Evolutionary conservation across 345 rosid species (phyloP), one percentile per base, ranked within the genome.

Genomic region (Brassica juncea): DNA sequence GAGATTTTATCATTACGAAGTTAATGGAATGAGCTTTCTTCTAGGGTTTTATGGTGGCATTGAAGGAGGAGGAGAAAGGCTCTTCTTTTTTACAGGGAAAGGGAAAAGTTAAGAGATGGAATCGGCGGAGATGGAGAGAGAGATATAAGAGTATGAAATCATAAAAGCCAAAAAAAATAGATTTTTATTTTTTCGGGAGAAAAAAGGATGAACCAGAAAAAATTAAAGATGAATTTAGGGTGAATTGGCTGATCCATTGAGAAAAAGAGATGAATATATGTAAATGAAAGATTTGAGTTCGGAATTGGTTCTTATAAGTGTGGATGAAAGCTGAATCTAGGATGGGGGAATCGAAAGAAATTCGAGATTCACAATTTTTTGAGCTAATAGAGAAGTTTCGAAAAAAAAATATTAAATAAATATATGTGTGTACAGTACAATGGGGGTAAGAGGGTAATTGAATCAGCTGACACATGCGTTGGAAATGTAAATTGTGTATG

Each of bases 51-150:
- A 63, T 1, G 72, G 70, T 27, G 78, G 65, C 85, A 85, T 79
- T 78, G 80, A 65, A 32, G 74, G 25, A 65, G 73, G 66, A 78
- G 69, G 27, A 37, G 69, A 42, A 68, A n/a, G 12, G 52, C 1
- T 2, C 6, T 19, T 42, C 49, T 10, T 16, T 55, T 55, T 27
- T 66, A 67, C 59, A 28, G 66, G 62, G 64, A 79, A 68, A 74
- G 34, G 28, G 52, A 19, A 74, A 32, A 62, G 74, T 32, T 52
- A 35, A 52, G 79, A 54, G 61, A 74, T 10, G 37, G 71, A 80
- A 80, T 37, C 83, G 79, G 76, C 79, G 79, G 78, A 73, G 78
- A 79, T 73, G 34, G 70, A 74, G 82, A 78, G 63, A 47, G 80
- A 42, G 12, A 27, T 3, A 76, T 60, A 54, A 4, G 70, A 59